phyloP scores from a whole-genome alignment of 805 yeast species.

The Saccharomycopsis fermentans region DNA sequence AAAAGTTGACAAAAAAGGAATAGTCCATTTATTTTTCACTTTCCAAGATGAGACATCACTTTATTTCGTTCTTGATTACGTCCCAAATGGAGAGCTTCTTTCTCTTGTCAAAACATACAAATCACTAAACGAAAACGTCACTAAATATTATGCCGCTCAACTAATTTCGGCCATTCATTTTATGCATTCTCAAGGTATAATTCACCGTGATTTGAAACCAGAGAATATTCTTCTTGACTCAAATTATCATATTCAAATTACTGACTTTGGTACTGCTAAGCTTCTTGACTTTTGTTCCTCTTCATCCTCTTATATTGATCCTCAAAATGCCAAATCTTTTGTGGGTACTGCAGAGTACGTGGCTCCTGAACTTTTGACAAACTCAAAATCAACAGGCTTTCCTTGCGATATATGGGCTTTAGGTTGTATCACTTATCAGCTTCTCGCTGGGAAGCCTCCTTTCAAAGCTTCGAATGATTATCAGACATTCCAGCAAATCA shows the following conservation, averaged over 20 bases:
- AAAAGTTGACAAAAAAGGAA: slow-evolving; percentile 37
- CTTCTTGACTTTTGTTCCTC: slow-evolving; percentile 35
- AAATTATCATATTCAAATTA: slow-evolving; percentile 52
- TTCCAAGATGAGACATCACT: slow-evolving; percentile 69
- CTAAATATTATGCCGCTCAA: slow-evolving; percentile 62
- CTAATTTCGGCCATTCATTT: slow-evolving; percentile 60
- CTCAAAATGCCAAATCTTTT: slow-evolving; percentile 65
- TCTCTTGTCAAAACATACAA: slow-evolving; percentile 58
- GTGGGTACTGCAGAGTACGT: slow-evolving; percentile 84
- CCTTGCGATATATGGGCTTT: slow-evolving; percentile 98
- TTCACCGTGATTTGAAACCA: slow-evolving; percentile 78
- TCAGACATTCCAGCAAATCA: slow-evolving; percentile 70
- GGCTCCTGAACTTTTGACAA: slow-evolving; percentile 61
- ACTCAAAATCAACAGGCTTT: slow-evolving; percentile 72
- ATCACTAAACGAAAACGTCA: slow-evolving; percentile 60
- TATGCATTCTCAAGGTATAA: slow-evolving; percentile 66
- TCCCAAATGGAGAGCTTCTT: slow-evolving; percentile 68
- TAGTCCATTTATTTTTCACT: slow-evolving; percentile 62
- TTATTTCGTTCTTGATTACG: slow-evolving; percentile 70
- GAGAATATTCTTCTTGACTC: slow-evolving; percentile 64
- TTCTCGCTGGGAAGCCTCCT: slow-evolving; percentile 88
- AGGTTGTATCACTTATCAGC: slow-evolving; percentile 91
- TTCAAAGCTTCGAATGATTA: slow-evolving; percentile 79
- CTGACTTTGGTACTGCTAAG: slow-evolving; percentile 83
- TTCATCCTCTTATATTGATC: slow-evolving; percentile 45